Evolutionary conservation across 257 asterid genomes (phyloP).

Genomic region (Solanum infundibuliforme): DNA sequence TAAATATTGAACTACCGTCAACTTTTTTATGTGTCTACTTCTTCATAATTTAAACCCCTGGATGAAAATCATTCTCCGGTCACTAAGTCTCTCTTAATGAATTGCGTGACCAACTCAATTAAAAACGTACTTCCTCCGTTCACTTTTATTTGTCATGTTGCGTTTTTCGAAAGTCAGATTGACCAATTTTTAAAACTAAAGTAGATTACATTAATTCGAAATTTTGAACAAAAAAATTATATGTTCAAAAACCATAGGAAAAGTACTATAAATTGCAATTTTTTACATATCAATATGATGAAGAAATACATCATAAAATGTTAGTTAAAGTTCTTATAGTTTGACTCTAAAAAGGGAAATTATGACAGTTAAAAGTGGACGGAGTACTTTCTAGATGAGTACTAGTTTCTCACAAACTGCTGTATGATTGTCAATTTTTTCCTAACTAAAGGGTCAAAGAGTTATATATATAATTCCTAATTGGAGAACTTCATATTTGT

Average conservation of each 20-base stretch:
- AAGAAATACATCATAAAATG: fast-evolving
- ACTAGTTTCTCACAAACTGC: not conserved
- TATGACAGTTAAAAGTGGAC: too few species aligned
- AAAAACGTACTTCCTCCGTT: fast-evolving
- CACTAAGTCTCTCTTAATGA: not conserved
- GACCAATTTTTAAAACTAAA: too few species aligned
- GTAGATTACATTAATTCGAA: too few species aligned
- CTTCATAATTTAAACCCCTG: too few species aligned
- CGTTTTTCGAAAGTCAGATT: too few species aligned
- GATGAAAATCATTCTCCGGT: not conserved
- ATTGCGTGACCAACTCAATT: not conserved
- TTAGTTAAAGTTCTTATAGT: too few species aligned
- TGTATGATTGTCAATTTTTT: not conserved
- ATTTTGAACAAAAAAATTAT: too few species aligned
- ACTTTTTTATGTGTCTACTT: not conserved
- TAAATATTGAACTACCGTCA: fast-evolving
- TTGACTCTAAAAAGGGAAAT: too few species aligned
- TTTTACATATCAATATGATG: too few species aligned
- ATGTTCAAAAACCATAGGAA: too few species aligned
- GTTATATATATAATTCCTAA: not conserved
- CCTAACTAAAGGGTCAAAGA: not conserved
- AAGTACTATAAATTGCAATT: too few species aligned
- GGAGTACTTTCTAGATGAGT: too few species aligned
- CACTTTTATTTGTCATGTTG: not conserved
- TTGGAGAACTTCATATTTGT: not conserved